A percentile compares a stretch with the other conserved stretches of the same genome.
Evolutionary conservation across 495 filamentous ascomycete genomes (phyloP).

Genomic region (Penicillium mononematosum): DNA sequence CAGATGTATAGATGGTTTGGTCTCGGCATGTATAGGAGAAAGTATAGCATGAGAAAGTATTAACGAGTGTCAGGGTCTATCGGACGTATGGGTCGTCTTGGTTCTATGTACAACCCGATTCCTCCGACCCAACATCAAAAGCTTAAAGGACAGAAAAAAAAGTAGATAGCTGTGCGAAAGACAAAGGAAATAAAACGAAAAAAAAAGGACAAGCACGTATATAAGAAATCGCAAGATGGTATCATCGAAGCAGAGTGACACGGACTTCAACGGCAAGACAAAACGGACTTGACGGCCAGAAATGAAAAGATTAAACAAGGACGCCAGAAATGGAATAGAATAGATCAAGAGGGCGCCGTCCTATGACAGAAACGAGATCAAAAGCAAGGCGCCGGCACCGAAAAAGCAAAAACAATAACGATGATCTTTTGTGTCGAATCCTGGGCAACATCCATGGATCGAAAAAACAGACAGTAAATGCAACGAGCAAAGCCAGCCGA

Average conservation of each 20-base stretch:
- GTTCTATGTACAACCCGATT: constrained; percentile 25
- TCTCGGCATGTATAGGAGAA: constrained; percentile 5
- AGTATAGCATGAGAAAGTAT: constrained; percentile 2
- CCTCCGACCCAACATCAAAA: constrained; percentile 15
- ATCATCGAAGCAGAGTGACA: constrained; percentile 43
- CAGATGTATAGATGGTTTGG: not conserved
- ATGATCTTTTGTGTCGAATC: constrained; percentile 23
- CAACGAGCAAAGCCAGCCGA: constrained; percentile 30
- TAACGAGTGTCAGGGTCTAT: constrained; percentile 13
- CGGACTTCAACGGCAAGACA: constrained; percentile 26
- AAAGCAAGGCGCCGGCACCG: constrained; percentile 29
- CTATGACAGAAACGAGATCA: constrained; percentile 24
- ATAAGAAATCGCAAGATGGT: constrained; percentile 42
- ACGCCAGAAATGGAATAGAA: constrained; percentile 26
- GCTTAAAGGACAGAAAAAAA: not conserved
- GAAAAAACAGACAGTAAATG: constrained; percentile 17
- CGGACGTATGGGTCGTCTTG: constrained; percentile 15
- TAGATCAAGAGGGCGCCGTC: constrained; percentile 30
- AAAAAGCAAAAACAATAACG: constrained; percentile 17
- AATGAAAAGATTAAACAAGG: constrained; percentile 21
- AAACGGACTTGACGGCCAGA: constrained; percentile 18
- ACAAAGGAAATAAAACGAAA: constrained; percentile 9
- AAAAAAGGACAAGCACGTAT: constrained; percentile 2
- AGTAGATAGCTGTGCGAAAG: constrained; percentile 5
- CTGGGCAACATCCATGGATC: constrained; percentile 17